Base-by-base conservation (phyloP, 306 rosid species). In the Benincasa hispida region DNA sequence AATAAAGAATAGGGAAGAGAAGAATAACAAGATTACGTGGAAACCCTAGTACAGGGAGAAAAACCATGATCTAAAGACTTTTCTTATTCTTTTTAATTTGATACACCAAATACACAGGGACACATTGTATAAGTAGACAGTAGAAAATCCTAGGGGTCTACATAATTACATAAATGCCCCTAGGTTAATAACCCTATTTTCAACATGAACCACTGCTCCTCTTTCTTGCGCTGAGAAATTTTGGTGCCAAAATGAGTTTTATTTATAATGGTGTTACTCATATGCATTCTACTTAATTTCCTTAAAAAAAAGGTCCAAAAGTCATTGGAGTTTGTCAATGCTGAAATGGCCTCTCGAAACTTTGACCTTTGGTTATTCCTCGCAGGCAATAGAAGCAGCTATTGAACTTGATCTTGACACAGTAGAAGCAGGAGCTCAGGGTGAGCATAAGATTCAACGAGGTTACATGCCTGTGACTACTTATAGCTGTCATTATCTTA, bases 371-470 rank as follows among this genome's bases (percentile, higher is more conserved):
- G 84, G 77, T 68, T 57, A 34, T 55, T 48, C 57, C 62, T 78
- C 45, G 50, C 87, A 93, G 98, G 98, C 98, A 78, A 93, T 93
- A 56, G 98, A 93, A 86, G 98, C 98, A 74, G 98, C 97, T 7
- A 93, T 93, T 56, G 98, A 93, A 79, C 93, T 93, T 35, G 78
- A 83, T 83, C 89, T 93, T 57, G 74, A 79, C 75, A 93, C 92
- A 19, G 98, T 93, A 14, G 98, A 93, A 86, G 98, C 98, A 22
- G 98, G 98, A 82, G 98, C 98, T 48, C 97, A 93, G 78, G 98
- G 98, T n/a, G 98, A 93, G 86, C 98, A 93, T 79, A 91, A 93
- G 86, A 93, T 93, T 82, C 97, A 93, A 80, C 89, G 98, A 27
- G 98, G 98, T 69, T 93, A 93, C 82, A 84, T 87, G 79, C 98